Evolutionary conservation across 2,329 filamentous ascomycete genomes (phyloP).

Genomic region (Ramularia collo-cygni): DNA sequence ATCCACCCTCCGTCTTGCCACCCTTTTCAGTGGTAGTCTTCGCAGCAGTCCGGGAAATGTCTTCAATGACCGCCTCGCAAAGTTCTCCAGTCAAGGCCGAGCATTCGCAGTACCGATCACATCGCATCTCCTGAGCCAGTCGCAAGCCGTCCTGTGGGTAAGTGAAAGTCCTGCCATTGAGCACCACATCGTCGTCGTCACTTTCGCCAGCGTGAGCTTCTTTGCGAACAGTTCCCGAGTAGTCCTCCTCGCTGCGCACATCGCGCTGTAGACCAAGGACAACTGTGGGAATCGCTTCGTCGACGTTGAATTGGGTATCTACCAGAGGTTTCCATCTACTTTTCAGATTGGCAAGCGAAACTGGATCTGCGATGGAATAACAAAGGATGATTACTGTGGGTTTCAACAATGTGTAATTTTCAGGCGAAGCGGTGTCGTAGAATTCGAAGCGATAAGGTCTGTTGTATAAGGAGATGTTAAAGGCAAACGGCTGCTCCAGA

Average conservation of each 20-base stretch:
- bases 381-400: conserved; percentile 53
- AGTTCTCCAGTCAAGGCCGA: conserved; percentile 53
- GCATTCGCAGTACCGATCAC: conserved; percentile 57
- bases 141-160: conserved; percentile 45
- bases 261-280: conserved; percentile 55
- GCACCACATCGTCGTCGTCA: conserved; percentile 26
- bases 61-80: conserved; percentile 53
- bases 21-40: conserved; percentile 51
- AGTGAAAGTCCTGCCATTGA: conserved; percentile 36
- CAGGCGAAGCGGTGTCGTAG: conserved; percentile 51
- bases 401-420: conserved; percentile 49
- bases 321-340: conserved; percentile 38
- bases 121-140: conserved; percentile 52
- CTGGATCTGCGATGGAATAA: conserved; percentile 51
- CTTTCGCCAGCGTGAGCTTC: conserved; percentile 1
- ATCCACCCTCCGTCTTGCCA: conserved; percentile 28
- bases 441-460: conserved; percentile 50
- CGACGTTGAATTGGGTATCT: conserved; percentile 47
- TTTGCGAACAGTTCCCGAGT: conserved; percentile 21
- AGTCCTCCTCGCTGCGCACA: conserved; percentile 41
- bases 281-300: conserved; percentile 50
- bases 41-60: conserved; percentile 52
- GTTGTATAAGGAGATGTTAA: conserved; percentile 51
- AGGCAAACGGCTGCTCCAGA: conserved; percentile 52
- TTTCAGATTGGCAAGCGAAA: conserved; percentile 43